phyloP scores from a whole-genome alignment of 345 rosid species.

The Limnanthes douglasii region DNA sequence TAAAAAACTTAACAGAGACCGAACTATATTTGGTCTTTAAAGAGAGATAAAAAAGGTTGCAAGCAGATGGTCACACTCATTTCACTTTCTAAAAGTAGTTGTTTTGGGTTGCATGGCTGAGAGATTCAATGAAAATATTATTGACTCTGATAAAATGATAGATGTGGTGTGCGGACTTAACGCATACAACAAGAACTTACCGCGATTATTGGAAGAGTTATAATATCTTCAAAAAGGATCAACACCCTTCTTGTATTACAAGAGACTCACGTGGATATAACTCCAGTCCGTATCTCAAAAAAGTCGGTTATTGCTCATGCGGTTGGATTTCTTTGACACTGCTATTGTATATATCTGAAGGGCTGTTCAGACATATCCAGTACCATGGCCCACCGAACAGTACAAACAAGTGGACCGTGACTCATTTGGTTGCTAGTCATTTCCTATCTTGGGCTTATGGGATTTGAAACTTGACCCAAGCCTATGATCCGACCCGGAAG shows the following conservation, averaged over 20 bases:
- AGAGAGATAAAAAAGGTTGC: conserved; percentile 61
- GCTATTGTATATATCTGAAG: no score
- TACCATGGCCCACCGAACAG: no score
- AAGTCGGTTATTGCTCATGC: conserved; percentile 63
- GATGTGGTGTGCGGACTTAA: conserved; percentile 96
- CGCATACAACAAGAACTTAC: conserved; percentile 89
- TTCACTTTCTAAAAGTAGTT: conserved; percentile 73
- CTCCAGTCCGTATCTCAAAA: conserved; percentile 58
- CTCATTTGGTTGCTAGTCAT: no score
- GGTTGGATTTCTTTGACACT: no score
- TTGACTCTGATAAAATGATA: conserved; percentile 93
- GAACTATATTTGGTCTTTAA: conserved; percentile 88
- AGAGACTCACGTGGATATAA: conserved; percentile 87
- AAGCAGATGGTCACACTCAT: conserved; percentile 53
- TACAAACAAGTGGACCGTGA: no score
- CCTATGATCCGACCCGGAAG: no score
- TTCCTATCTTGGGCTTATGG: no score
- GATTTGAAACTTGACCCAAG: no score
- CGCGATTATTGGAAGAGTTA: conserved; percentile 66
- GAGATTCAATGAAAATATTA: conserved; percentile 76
- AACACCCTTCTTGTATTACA: conserved; percentile 86
- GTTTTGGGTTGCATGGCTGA: conserved; percentile 99
- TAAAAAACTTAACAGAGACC: conserved; percentile 94
- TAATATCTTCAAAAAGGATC: conserved; percentile 81
- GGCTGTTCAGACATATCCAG: no score